Evolutionary conservation across 805 yeast genomes (phyloP).

Genomic region (Vanderwaltozyma verrucispora): DNA sequence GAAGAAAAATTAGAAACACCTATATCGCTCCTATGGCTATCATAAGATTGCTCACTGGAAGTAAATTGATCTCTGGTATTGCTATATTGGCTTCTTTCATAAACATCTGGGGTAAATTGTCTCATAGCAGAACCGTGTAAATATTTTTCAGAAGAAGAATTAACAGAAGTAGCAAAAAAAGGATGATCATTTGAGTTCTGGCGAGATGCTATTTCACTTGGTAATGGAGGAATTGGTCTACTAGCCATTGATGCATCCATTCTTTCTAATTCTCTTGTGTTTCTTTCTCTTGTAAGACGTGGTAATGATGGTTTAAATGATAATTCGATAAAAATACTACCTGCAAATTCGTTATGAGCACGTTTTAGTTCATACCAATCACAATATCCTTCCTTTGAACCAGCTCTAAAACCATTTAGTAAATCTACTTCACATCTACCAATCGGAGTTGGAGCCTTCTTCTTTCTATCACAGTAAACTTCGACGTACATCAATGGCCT

Average conservation of each 20-base stretch:
- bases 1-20: slow-evolving; percentile 10
- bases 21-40: background rate
- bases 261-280: slow-evolving; percentile 8
- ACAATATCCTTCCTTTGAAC: slow-evolving; percentile 68
- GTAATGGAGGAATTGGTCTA: slow-evolving; percentile 27
- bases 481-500: slow-evolving; percentile 58
- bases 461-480: slow-evolving; percentile 63
- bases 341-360: slow-evolving; percentile 62
- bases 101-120: slow-evolving; percentile 16
- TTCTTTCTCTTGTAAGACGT: slow-evolving; percentile 4
- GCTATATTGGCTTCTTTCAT: background rate
- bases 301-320: slow-evolving; percentile 61
- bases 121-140: slow-evolving; percentile 22
- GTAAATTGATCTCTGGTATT: background rate
- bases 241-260: slow-evolving; percentile 21
- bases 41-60: background rate
- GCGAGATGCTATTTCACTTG: slow-evolving; percentile 10
- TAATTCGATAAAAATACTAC: slow-evolving; percentile 82
- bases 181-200: no score
- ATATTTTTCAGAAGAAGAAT: slow-evolving; percentile 6
- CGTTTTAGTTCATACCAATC: slow-evolving; percentile 68
- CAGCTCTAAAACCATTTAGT: slow-evolving; percentile 55
- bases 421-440: slow-evolving; percentile 77
- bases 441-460: slow-evolving; percentile 75
- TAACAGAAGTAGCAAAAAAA: no score